Evolutionary conservation across 78 protist genomes (phyloP), one percentile per base, ranked within the genome.

Genomic region (Tieghemostelium lacteum): DNA sequence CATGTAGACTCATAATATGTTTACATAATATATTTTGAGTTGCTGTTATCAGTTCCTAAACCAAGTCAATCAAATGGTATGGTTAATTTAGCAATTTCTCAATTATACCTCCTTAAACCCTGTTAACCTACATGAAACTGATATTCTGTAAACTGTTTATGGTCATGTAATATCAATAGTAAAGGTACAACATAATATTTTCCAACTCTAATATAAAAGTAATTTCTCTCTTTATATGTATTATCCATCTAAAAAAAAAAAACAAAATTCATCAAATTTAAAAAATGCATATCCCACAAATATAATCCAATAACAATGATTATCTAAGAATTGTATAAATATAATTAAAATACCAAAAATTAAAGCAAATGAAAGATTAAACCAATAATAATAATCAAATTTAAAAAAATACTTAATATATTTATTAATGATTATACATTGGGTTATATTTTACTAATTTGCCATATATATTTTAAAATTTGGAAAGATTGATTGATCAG

Each of bases 161-260:
- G 50, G 22, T 75, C 72, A 45, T 75, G 86, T 75, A 75, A 75
- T 17, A 75, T 45, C 33, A 75, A 62, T 62, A 61, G 49, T 19
- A 75, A 75, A 31, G 86, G 86, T 49, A 75, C 60, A n/a, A 75
- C 86, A 75, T 75, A 50, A 36, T 45, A 31, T 50, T 75, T 52
- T 26, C 73, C 71, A 62, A 60, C 52, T 75, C 86, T 75, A 31
- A 75, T 62, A 75, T 75, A 64, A 75, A 45, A 75, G 36, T 75
- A 37, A 45, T 75, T 75, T 62, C 72, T 75, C 31, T 75, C 86
- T 75, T 75, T 75, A 75, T 58, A 73, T 50, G 36, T 70, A 34
- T 45, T 62, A 3, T 26, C 39, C 3, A n/a, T 66, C 69, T 7
- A 31, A 31, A 61, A 61, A 10, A 61, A 61, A 12, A 28, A 12